phyloP scores from a whole-genome alignment of 2,329 filamentous ascomycete genomes.

The Calonectria crousiana region DNA sequence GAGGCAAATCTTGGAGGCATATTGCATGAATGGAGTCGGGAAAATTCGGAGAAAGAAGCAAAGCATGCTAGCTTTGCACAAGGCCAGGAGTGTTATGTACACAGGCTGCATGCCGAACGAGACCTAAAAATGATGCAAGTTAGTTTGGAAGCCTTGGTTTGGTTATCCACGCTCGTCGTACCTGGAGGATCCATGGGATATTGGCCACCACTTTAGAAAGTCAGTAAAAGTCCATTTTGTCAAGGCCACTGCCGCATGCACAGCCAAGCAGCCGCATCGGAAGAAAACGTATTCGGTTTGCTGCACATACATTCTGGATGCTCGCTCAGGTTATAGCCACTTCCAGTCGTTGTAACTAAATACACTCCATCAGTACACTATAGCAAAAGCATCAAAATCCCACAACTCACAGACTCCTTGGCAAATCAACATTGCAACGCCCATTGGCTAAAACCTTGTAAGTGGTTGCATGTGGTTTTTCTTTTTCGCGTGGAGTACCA shows the following conservation, averaged over 20 bases:
- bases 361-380: not conserved
- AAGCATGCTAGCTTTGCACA: conserved; percentile 44
- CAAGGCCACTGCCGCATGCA: not conserved
- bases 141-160: too few relatives aligned
- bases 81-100: conserved; percentile 42
- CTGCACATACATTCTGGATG: conserved; percentile 37
- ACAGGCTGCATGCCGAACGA: conserved; percentile 44
- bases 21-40: conserved; percentile 41
- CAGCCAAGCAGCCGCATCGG: not conserved
- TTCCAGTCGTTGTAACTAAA: conserved; percentile 40
- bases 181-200: conserved; percentile 44
- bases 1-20: conserved; percentile 48
- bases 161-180: not conserved
- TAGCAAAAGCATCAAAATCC: too few relatives aligned
- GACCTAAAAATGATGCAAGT: conserved; percentile 24
- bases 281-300: not conserved
- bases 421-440: conserved; percentile 44
- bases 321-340: conserved; percentile 35
- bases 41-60: conserved; percentile 45
- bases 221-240: not conserved
- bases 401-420: conserved; percentile 40
- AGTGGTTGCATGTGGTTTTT: not conserved
- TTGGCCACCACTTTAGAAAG: conserved; percentile 31
- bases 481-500: conserved; percentile 6
- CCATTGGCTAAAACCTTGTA: conserved; percentile 36